Evolutionary conservation across 139 green algal genomes (phyloP), one percentile per base, ranked within the genome.

Genomic region (Micractinium sp.): DNA sequence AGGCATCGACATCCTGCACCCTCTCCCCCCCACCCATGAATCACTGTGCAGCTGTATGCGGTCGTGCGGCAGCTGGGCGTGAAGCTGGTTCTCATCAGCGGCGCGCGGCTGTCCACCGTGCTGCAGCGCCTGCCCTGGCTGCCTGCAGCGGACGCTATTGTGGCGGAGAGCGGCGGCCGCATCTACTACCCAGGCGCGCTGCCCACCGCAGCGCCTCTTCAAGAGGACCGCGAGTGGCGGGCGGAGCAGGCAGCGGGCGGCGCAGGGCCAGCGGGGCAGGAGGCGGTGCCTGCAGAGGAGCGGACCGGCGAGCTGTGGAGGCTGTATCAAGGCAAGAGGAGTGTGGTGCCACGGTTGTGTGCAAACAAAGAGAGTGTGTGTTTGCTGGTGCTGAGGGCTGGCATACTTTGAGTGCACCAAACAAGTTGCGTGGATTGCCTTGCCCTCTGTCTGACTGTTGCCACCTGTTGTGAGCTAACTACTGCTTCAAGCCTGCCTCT

Each of bases 91-190:
- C 67, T 92, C 1, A 81, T 93, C 27, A 93, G 91, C n/a, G 95
- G 95, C 23, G 95, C 95, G 0, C 88, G 95, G 23, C 92, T 91
- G 29, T 91, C 90, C 35, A 97, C 95, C 27, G 56, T 97, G 63
- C 92, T 97, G 75, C 94, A 95, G 92, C 93, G 95, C 18, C 92
- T 97, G 77, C 92, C 95, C 4, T 97, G 92, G 89, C 92, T 97
- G 81, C 95, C 95, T 19, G 85, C 86, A 0, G 94, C 93, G 25
- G 95, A 97, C 84, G 95, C 95, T 19, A 93, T 93, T 86, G 93
- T 96, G 20, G 93, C 92, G 66, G 95, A 97, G 85, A 97, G 95
- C 60, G 95, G 95, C 27, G 95, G 95, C 23, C 90, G 95, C 53
- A 95, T 97, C 56, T 96, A 94, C 74, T 96, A 95, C 81, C 92